Base-by-base conservation (phyloP, 257 asterid genomes). In the Petunia secreta region DNA sequence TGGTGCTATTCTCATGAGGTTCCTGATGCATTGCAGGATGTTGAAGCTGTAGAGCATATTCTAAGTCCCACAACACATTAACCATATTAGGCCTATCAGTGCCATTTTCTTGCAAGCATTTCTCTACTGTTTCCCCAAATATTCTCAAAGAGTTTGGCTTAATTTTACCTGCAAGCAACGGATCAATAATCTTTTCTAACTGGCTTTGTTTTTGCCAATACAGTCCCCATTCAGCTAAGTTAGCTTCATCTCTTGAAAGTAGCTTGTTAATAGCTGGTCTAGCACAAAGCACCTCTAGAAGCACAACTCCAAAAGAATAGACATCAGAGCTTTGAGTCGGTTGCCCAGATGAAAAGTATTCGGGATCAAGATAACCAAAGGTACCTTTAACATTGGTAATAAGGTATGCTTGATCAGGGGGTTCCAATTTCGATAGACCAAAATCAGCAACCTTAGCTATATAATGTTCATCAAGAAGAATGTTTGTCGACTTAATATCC, bases 21-120 rank as follows among this genome's bases (percentile, higher is more conserved):
- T 81, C 81, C 43, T 79, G 67, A 0, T 87, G 81, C 2, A 77
- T 37, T 6, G 71, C 87, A 8, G 82, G 78, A 13, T 80, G 73
- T 65, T 92, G 95, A 60, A 90, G 90, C 79, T 71, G 59, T 79
- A 85, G 77, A 13, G 88, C 87, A 48, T 89, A 91, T 34, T 91
- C 85, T 58, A 92, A 90, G 79, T 88, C 92, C 97, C 97, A 92
- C 84, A 87, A n/a, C 64, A 92, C 92, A 80, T 91, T 91, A 4
- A 76, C 82, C 94, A 91, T 87, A 14, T 79, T 82, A 2, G 95
- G 95, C 89, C 92, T 81, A 8, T 89, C 91, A 1, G 8, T 81
- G 3, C 92, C 88, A 15, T 55, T 1, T 0, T 91, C 95, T 65
- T 85, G 87, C 82, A 89, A 82, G 64, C 93, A 89, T 75, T 84